These are phyloP conservation scores for Leishmania turanica DNA, from an alignment of 208 protist genomes.

Conservation along the genomic window DNA sequence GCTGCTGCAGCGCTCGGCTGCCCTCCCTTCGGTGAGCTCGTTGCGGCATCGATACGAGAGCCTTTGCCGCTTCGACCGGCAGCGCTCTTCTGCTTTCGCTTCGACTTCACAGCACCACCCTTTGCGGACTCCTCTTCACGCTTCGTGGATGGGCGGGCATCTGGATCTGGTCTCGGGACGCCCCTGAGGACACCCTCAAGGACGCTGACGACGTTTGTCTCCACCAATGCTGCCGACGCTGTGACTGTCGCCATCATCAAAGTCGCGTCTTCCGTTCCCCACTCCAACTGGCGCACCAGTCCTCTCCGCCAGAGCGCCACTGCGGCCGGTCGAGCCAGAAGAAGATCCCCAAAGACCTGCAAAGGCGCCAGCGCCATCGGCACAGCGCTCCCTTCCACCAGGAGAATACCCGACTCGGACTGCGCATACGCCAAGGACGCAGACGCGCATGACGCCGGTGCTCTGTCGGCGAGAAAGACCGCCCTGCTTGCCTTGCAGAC, in stretches of 20 bases:
- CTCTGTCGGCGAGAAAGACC: background rate
- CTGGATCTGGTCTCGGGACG: background rate
- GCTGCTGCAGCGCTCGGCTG: background rate
- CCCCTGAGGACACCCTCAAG: background rate
- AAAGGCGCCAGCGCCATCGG: constrained; percentile 7
- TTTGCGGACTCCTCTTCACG: background rate
- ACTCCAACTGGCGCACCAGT: background rate
- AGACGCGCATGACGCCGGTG: background rate
- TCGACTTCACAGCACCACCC: background rate
- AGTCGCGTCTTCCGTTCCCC: background rate
- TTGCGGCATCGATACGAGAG: background rate
- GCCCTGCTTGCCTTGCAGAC: constrained; percentile 4
- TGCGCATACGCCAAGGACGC: background rate
- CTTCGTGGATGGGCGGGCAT: background rate
- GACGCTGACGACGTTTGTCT: background rate
- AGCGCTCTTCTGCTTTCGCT: constrained; percentile 4
- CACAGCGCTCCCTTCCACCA: background rate
- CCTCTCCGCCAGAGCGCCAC: constrained; percentile 2
- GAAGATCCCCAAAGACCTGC: constrained; percentile 9
- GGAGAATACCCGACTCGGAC: constrained; percentile 6
- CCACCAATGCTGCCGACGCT: background rate
- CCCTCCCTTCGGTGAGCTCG: background rate
- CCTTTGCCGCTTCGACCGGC: background rate
- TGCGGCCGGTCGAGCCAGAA: constrained; percentile 10
- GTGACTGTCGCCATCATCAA: background rate